Evolutionary conservation across 495 filamentous ascomycete species (phyloP), one percentile per base, ranked within the genome.

Genomic region (Podospora didyma): DNA sequence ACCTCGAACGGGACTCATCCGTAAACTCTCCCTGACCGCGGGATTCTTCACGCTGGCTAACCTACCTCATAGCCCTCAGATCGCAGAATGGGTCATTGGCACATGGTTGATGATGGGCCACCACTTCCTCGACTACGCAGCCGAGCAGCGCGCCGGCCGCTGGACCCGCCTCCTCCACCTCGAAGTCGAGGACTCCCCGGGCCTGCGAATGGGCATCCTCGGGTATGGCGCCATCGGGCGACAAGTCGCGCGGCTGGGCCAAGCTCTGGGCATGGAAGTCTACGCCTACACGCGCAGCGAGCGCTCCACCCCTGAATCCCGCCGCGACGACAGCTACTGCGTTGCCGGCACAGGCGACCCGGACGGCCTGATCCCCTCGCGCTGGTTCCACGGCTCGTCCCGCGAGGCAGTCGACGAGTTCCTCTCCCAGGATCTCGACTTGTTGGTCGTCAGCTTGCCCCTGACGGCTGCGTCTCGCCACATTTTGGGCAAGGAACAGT

Each of bases 271-370:
- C 2, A 92, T 91, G 85, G 80, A 85, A 23, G 84, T 96, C 17
- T 78, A 91, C 58, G 91, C 90, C 10, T 92, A 89, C 74, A 95
- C 90, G 1, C 88, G 87, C 2, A 79, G 78, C 4, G 80, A 86
- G 0, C 78, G 81, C 21, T 51, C 69, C 2, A 83, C 79, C 0
- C 75, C 79, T 0, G 77, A 78, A 41, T 75, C 81, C 12, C 82
- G 81, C 39, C 74, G 69, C 47, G 89, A 93, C 63, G 68, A 69
- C 3, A 82, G 83, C 2, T 95, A 86, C 62, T 83, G 86, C 57
- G 82, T 90, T 0, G 85, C 89, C 0, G 86, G 87, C 1, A 89
- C 88, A 0, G 90, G 91, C 1, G 91, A 96, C 59, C 77, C 79
- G 2, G 88, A 92, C 2, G 91, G 91, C 5, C 64, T 69, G 0